Evolutionary conservation across 1,139 yeast species (phyloP).

Genomic region (Sugiyamaella xylanicola): DNA sequence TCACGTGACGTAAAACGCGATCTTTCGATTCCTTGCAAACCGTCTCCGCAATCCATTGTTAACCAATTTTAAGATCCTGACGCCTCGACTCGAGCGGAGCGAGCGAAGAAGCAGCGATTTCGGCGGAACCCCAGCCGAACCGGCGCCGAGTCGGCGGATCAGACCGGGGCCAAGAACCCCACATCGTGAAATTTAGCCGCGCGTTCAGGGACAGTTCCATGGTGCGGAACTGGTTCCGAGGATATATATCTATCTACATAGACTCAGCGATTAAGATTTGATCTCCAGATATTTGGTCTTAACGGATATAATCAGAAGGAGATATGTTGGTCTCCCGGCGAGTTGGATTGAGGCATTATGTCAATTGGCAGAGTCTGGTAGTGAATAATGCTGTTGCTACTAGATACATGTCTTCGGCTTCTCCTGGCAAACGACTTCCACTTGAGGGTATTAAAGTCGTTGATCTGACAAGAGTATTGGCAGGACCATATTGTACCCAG

Average conservation of each 20-base stretch:
- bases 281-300: no score
- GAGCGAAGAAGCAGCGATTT: no score
- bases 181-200: slow-evolving; percentile 12
- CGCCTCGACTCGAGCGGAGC: no score
- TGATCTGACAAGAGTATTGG: slow-evolving; percentile 48
- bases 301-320: background rate
- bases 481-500: slow-evolving; percentile 50
- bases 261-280: background rate
- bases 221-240: slow-evolving; percentile 5
- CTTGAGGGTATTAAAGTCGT: slow-evolving; percentile 43
- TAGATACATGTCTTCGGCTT: slow-evolving; percentile 2
- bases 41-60: no score
- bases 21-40: no score
- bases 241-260: background rate
- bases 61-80: no score
- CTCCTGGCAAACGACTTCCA: slow-evolving; percentile 20
- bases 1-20: no score
- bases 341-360: background rate
- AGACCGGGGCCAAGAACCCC: no score
- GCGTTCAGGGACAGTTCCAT: slow-evolving; percentile 12
- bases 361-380: background rate
- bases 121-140: no score
- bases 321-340: background rate
- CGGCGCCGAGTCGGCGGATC: no score
- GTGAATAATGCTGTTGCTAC: background rate